These are phyloP conservation scores for Phaeoacremonium minimum DNA, from an alignment of 2,329 filamentous ascomycete species.

Conservation along the genomic window DNA sequence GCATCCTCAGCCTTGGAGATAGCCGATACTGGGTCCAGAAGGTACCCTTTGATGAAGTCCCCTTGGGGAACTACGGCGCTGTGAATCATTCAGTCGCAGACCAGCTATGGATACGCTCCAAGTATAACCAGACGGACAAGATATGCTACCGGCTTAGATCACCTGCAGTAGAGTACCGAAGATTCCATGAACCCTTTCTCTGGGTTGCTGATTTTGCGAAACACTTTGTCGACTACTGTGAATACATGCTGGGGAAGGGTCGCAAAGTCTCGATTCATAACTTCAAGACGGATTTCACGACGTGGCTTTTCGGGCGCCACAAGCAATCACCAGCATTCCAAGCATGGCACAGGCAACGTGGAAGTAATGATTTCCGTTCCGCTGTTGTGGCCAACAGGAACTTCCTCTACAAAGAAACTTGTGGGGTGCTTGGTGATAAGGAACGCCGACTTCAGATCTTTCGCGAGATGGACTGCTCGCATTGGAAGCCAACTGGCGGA, in stretches of 20 bases:
- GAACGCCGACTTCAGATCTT: conserved; percentile 41
- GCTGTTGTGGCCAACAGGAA: conserved; percentile 54
- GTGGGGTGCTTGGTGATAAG: conserved; percentile 36
- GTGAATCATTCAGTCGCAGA: conserved; percentile 39
- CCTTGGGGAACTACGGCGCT: conserved; percentile 63
- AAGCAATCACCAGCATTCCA: conserved; percentile 32
- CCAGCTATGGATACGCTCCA: conserved; percentile 62
- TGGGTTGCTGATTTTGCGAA: conserved; percentile 72
- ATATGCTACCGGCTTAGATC: conserved; percentile 61
- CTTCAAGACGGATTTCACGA: conserved; percentile 54
- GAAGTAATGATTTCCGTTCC: conserved; percentile 56
- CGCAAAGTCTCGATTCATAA: conserved; percentile 42
- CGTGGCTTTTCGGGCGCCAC: conserved; percentile 51
- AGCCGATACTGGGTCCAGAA: conserved; percentile 44
- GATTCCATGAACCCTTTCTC: conserved; percentile 59
- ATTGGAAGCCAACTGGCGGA: too few relatives aligned
- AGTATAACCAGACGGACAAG: conserved; percentile 26
- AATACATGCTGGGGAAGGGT: conserved; percentile 20
- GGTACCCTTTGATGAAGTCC: conserved; percentile 53
- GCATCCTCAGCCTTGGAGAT: conserved; percentile 44
- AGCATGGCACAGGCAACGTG: conserved; percentile 49
- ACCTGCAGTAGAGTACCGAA: conserved; percentile 56
- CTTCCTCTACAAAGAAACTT: conserved; percentile 63
- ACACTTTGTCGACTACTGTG: conserved; percentile 65
- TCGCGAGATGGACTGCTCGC: too few relatives aligned